Base-by-base conservation (phyloP, 2,329 filamentous ascomycete species). In the Cladosporium sp. region DNA sequence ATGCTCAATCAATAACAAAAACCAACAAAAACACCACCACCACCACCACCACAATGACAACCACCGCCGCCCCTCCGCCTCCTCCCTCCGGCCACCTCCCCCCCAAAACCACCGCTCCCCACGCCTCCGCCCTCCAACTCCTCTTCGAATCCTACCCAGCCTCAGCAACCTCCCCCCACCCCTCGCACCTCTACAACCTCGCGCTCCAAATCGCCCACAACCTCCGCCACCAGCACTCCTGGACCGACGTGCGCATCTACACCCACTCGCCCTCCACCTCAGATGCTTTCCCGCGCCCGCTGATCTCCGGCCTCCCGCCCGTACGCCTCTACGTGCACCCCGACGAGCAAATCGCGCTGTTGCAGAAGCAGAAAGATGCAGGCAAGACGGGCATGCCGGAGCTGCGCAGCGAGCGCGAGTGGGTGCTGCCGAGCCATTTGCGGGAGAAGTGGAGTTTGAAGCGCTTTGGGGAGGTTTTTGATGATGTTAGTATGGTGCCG, bases 271-370 rank as follows among this genome's bases (percentile, higher is more conserved):
- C 32, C 14, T 75, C 78, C 65, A 72, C 76, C 23, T 61, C 66
- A 30, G 73, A 72, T 68, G 3, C 73, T 76, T 48, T 87, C 11
- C 79, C 84, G 1, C 85, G 91, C 23, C 87, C 88, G 6, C 76
- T 94, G 61, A 83, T 95, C 65, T 89, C 87, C 25, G 91, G 91
- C 28, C 79, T 93, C 3, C 91, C 91, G 1, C 90, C 91, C 0
- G 84, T 85, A 53, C 85, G 89, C 54, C 83, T 93, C 49, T 94
- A 95, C 77, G 82, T 91, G 60, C 91, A 95, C 73, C 91, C 91
- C 1, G 91, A 95, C 76, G 91, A 93, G 78, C 91, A 94, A 78
- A 88, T 91, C 69, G 88, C 86, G 69, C 84, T 90, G 64, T 82
- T 93, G 64, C 88, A 89, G 80, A 60, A 77, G 80, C 68, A 85